Conservation (phyloP, 441 rosid genomes). For the Adansonia rubrostipa region DNA sequence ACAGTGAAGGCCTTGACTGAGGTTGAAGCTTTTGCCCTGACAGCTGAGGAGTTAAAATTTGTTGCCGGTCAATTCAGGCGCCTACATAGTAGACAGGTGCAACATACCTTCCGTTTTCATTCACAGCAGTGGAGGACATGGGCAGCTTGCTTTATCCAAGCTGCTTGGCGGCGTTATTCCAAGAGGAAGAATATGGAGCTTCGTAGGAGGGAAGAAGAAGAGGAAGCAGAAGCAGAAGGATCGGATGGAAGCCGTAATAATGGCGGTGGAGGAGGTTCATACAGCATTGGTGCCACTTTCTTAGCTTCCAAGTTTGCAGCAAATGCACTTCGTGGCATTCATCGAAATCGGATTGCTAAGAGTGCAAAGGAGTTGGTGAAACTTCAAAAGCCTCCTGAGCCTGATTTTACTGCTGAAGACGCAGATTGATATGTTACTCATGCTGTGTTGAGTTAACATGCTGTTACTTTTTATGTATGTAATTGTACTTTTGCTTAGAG, state of each 20-base stretch:
- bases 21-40: conserved; percentile 90
- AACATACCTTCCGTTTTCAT: conserved; percentile 90
- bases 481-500: conserved; percentile 11
- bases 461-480: not conserved
- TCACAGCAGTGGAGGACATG: conserved; percentile 98
- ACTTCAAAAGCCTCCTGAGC: conserved; percentile 88
- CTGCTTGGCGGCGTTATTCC: conserved; percentile 89
- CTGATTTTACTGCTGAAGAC: conserved; percentile 89
- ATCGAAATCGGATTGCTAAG: conserved; percentile 72
- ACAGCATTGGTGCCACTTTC: conserved; percentile 85
- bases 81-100: conserved; percentile 92
- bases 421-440: conserved; percentile 50
- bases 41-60: conserved; percentile 85
- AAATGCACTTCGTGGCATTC: conserved; percentile 87
- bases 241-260: conserved; percentile 4
- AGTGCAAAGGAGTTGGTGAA: conserved; percentile 75
- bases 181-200: conserved; percentile 84
- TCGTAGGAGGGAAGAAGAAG: conserved; percentile 72
- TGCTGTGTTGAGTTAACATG: not conserved
- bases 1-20: conserved; percentile 83
- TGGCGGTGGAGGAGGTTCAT: not conserved
- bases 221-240: conserved; percentile 54
- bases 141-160: conserved; percentile 97
- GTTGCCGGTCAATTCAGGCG: conserved; percentile 94
- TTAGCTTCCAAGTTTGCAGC: conserved; percentile 94